Base-by-base conservation (phyloP, 345 rosid genomes). In the Citrus inodora region DNA sequence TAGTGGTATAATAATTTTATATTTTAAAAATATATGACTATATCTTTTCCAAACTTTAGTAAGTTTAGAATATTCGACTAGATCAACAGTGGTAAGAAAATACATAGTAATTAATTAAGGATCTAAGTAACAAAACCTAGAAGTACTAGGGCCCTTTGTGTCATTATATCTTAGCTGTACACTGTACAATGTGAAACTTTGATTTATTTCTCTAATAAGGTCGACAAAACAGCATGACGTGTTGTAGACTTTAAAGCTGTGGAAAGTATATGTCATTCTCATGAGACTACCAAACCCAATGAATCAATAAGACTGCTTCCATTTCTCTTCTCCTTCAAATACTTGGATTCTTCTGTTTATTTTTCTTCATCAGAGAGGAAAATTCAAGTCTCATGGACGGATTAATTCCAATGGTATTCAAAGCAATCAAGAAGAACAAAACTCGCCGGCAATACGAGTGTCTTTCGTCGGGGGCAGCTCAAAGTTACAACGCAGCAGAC, bases 381-480 rank as follows among this genome's bases (percentile, higher is more conserved):
- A 46, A 46, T 46, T 42, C 33, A 24, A 16, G 25, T n/a, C 24
- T n/a, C 5, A 93, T 94, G 99, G 99, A 95, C 27, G 99, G 99
- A 24, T 81, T 96, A 4, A 81, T 96, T 42, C 98, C 98, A 24
- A 65, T 91, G 88, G 84, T 91, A 30, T 88, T 69, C 84, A 91
- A 78, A 73, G 94, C 95, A 33, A 76, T 94, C 62, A 92, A 82
- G 97, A 90, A 84, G 89, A 91, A 32, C 61, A 85, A 67, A 55
- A 85, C 78, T 64, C 96, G 94, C 37, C 80, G 92, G 66, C 87
- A 85, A 11, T 95, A 95, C 73, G 89, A 93, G 85, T 87, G 92
- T 72, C 91, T 95, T 70, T 91, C 97, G 1, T 78, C 94, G 48
- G 85, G 81, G 4, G 22, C 87, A 58, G 70, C 92, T 73, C 86